Percentiles rank a stretch among this genome's conserved stretches.
Evolutionary conservation across 2,329 filamentous ascomycete genomes (phyloP).

Genomic region (Teratosphaeria destructans): DNA sequence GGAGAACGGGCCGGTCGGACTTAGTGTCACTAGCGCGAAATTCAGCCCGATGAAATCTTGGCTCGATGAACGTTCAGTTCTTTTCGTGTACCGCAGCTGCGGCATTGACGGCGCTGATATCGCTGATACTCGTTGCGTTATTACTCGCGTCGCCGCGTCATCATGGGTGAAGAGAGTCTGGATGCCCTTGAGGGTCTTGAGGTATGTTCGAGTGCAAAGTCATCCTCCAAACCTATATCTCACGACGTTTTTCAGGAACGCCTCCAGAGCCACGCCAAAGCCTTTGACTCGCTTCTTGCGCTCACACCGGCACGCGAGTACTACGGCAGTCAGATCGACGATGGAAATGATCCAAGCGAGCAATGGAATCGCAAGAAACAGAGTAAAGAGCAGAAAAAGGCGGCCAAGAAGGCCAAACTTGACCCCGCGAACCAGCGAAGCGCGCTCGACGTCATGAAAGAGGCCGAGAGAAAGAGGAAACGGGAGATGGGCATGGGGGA

Average conservation of each 20-base stretch:
- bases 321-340: slow-evolving; percentile 42
- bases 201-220: background rate
- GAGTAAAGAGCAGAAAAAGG: slow-evolving; percentile 75
- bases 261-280: slow-evolving; percentile 51
- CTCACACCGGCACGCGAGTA: slow-evolving; percentile 85
- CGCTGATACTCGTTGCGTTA: background rate
- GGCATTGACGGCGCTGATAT: background rate
- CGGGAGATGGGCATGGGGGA: slow-evolving; percentile 50
- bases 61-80: background rate
- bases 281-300: slow-evolving; percentile 78
- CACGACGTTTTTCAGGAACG: slow-evolving; percentile 33
- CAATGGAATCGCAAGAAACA: slow-evolving; percentile 96
- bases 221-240: background rate
- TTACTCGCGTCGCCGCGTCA: background rate
- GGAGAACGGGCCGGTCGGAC: background rate
- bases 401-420: slow-evolving; percentile 77
- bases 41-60: background rate
- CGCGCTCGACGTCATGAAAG: slow-evolving; percentile 87
- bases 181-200: background rate
- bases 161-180: background rate
- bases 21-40: background rate
- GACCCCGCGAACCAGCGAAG: slow-evolving; percentile 85
- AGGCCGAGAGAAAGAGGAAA: slow-evolving; percentile 65
- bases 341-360: slow-evolving; percentile 68
- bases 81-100: background rate